These are phyloP conservation scores for Ophiocordyceps camponoti-floridani DNA, from an alignment of 2,329 filamentous ascomycete genomes.

Conservation along the genomic window DNA sequence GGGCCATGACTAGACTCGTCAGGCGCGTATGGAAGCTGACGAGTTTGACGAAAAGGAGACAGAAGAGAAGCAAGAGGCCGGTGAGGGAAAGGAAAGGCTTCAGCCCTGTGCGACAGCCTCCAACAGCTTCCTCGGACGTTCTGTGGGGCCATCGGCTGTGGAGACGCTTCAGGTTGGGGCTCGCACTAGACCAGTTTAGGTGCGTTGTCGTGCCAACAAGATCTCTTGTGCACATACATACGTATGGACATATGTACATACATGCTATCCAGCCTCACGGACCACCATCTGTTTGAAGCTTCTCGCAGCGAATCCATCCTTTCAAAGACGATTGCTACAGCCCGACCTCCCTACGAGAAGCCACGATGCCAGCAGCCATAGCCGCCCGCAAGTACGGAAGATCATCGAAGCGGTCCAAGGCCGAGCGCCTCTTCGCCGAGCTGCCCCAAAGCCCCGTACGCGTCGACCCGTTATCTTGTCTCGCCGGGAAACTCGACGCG, in stretches of 20 bases:
- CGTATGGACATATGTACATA: too few relatives aligned
- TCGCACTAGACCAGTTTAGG: too few relatives aligned
- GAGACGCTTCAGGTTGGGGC: too few relatives aligned
- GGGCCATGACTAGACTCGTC: slow-evolving; percentile 25
- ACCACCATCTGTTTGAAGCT: too few relatives aligned
- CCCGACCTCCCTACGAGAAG: neutral
- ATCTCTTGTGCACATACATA: too few relatives aligned
- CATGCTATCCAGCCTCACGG: too few relatives aligned
- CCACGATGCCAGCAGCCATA: slow-evolving; percentile 25
- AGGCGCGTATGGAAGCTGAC: neutral
- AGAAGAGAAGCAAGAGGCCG: neutral
- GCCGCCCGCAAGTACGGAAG: slow-evolving; percentile 33
- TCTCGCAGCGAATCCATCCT: neutral
- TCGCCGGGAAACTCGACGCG: slow-evolving; percentile 17
- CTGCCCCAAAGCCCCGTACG: slow-evolving; percentile 31
- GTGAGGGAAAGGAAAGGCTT: too few relatives aligned
- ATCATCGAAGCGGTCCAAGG: slow-evolving; percentile 24
- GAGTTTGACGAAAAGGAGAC: neutral
- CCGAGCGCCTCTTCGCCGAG: slow-evolving; percentile 31
- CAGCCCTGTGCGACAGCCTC: too few relatives aligned
- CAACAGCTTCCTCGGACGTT: too few relatives aligned
- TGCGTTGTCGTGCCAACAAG: too few relatives aligned
- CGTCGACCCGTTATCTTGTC: slow-evolving; percentile 10
- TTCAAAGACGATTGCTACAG: neutral
- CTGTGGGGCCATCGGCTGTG: too few relatives aligned